These are phyloP conservation scores for Phlebopus sp. DNA, from an alignment of 1,284 basidiomycete species.

Conservation along the genomic window DNA sequence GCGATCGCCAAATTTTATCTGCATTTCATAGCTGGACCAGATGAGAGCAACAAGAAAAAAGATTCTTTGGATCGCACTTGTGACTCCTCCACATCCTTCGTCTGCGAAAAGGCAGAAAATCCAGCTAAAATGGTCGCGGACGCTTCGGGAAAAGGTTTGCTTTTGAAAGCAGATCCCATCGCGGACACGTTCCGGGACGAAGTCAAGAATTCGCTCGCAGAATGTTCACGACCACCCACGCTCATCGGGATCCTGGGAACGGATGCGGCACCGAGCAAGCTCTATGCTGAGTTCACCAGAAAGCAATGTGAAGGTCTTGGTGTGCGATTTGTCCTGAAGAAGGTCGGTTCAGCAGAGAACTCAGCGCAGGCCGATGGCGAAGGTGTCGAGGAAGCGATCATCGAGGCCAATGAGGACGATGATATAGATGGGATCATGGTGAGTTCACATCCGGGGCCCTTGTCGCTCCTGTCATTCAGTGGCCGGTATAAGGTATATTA, in stretches of 20 bases:
- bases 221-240: slow-evolving; percentile 54
- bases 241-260: slow-evolving; percentile 94
- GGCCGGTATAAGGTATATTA: slow-evolving; percentile 73
- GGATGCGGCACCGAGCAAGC: slow-evolving; percentile 80
- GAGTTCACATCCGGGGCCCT: slow-evolving; percentile 20
- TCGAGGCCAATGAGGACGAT: slow-evolving; percentile 88
- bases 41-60: background rate
- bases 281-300: slow-evolving; percentile 92
- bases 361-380: slow-evolving; percentile 48
- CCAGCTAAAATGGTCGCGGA: slow-evolving; percentile 20
- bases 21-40: background rate
- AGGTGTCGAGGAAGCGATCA: slow-evolving; percentile 91
- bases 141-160: slow-evolving; percentile 58
- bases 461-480: background rate
- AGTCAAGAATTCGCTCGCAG: slow-evolving; percentile 49
- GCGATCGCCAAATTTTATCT: slow-evolving; percentile 4
- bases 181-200: slow-evolving; percentile 68
- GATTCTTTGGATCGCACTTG: background rate
- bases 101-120: background rate
- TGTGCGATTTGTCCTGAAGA: slow-evolving; percentile 80
- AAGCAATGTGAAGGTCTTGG: slow-evolving; percentile 90
- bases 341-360: slow-evolving; percentile 62
- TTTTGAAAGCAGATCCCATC: slow-evolving; percentile 73
- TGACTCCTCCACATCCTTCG: slow-evolving; percentile 2
- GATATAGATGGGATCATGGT: slow-evolving; percentile 96